A percentile compares a stretch with the other conserved stretches of the same genome.
These are phyloP conservation scores for Thalassiosira profunda DNA, from an alignment of 108 stramenopile genomes.

Conservation along the genomic window DNA sequence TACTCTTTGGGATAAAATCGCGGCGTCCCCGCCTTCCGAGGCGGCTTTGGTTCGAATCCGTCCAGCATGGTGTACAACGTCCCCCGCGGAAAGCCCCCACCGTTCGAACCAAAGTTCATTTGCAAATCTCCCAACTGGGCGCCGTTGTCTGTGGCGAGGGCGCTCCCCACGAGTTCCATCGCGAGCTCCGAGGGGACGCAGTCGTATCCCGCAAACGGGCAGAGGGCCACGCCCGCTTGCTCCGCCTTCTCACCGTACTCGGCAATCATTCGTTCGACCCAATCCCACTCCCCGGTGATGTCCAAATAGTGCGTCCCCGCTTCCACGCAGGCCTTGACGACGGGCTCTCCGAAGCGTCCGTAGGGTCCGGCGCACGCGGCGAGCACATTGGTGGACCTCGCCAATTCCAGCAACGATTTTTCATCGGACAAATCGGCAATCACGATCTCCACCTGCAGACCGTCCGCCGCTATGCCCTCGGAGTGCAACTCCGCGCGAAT, in stretches of 20 bases:
- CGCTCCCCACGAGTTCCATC: no score
- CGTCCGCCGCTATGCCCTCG: not conserved
- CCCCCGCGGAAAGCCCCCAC: slow-evolving; percentile 20
- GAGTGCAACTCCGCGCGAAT: slow-evolving; percentile 1
- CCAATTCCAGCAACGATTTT: slow-evolving; percentile 66
- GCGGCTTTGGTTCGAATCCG: not conserved
- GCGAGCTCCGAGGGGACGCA: slow-evolving; percentile 95
- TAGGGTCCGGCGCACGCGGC: slow-evolving; percentile 94
- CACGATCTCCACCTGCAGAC: slow-evolving; percentile 52
- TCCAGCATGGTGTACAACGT: slow-evolving; percentile 22
- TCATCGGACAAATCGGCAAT: slow-evolving; percentile 65
- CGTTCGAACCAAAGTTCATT: slow-evolving; percentile 14
- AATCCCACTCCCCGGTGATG: slow-evolving; percentile 93
- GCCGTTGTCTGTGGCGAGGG: no score
- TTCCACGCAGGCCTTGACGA: slow-evolving; percentile 85
- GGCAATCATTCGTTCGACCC: slow-evolving; percentile 80
- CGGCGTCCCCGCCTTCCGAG: not conserved
- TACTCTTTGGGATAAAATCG: slow-evolving; percentile 12
- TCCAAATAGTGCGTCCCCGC: slow-evolving; percentile 91
- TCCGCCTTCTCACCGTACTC: slow-evolving; percentile 57
- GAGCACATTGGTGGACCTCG: slow-evolving; percentile 73
- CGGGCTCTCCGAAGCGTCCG: slow-evolving; percentile 60
- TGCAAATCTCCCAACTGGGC: not conserved
- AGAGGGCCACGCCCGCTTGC: slow-evolving; percentile 69
- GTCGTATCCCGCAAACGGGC: slow-evolving; percentile 89